These are phyloP conservation scores for Tolypocladium nubicola DNA, from an alignment of 2,329 filamentous ascomycete genomes.

Conservation along the genomic window DNA sequence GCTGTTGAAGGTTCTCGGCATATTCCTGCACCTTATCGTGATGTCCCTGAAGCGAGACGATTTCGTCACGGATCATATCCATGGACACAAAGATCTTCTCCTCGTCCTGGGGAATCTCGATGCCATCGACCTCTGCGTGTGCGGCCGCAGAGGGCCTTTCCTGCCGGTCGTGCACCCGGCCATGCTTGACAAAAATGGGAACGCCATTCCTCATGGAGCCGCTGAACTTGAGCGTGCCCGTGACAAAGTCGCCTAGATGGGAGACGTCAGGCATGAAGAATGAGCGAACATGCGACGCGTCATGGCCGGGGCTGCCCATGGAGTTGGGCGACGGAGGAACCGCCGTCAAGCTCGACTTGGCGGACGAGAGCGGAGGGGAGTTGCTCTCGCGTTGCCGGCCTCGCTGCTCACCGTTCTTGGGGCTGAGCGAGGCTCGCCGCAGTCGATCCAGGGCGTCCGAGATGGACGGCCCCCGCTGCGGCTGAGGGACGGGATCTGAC, in stretches of 20 bases:
- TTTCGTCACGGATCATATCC: constrained; percentile 51
- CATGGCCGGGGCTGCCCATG: constrained; percentile 20
- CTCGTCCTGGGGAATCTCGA: constrained; percentile 41
- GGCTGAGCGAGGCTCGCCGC: constrained; percentile 23
- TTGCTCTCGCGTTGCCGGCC: constrained; percentile 11
- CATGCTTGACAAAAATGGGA: constrained; percentile 45
- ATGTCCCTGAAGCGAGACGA: constrained; percentile 43
- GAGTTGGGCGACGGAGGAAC: constrained; percentile 26
- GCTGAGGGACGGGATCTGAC: constrained; percentile 14
- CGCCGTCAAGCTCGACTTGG: constrained; percentile 30
- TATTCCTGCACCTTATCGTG: constrained; percentile 45
- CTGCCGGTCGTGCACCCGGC: constrained; percentile 34
- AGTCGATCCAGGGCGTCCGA: constrained; percentile 23
- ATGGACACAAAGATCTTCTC: constrained; percentile 49
- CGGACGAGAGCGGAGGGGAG: constrained; percentile 26
- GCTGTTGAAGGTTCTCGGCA: constrained; percentile 39
- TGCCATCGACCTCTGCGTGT: constrained; percentile 38
- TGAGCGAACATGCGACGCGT: constrained; percentile 35
- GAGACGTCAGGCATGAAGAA: constrained; percentile 45
- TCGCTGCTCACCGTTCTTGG: constrained; percentile 12
- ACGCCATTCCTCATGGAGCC: constrained; percentile 41
- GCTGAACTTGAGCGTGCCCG: constrained; percentile 41
- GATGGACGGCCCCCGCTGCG: constrained; percentile 18
- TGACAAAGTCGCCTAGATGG: constrained; percentile 46
- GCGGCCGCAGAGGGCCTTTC: constrained; percentile 20